These are phyloP conservation scores for Heterococcus sp. DNA, from an alignment of 108 stramenopile species.

Conservation along the genomic window DNA sequence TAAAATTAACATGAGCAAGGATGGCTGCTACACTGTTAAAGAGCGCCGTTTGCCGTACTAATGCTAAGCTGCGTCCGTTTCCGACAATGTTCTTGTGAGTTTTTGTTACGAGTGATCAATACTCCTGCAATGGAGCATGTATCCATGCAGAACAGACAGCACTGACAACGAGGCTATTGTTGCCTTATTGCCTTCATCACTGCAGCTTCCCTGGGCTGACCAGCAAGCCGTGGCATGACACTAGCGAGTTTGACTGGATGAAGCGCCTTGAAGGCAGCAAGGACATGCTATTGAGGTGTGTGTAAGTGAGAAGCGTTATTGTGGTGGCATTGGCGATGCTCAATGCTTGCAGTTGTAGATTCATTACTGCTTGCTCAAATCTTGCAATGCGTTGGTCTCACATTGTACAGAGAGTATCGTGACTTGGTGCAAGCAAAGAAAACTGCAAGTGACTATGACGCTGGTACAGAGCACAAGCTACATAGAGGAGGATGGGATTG, in stretches of 20 bases:
- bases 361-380: not conserved
- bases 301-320: not conserved
- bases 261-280: not conserved
- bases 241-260: not conserved
- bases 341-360: too few species aligned
- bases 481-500: slow-evolving; percentile 46
- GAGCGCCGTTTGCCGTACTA: not conserved
- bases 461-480: slow-evolving; percentile 22
- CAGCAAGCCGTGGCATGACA: not conserved
- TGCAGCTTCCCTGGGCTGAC: not conserved
- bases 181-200: not conserved
- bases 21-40: not conserved
- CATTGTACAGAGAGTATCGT: not conserved
- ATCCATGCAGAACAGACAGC: not conserved
- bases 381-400: not conserved
- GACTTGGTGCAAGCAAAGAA: slow-evolving; percentile 4
- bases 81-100: not conserved
- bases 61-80: not conserved
- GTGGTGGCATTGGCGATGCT: too few species aligned
- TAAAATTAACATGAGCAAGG: too few species aligned
- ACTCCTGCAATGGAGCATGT: not conserved
- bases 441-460: slow-evolving; percentile 15
- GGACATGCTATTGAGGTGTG: not conserved
- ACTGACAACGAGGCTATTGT: not conserved
- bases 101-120: not conserved